phyloP scores from a whole-genome alignment of 768 basidiomycete species.

The Pleurotus sapidus region DNA sequence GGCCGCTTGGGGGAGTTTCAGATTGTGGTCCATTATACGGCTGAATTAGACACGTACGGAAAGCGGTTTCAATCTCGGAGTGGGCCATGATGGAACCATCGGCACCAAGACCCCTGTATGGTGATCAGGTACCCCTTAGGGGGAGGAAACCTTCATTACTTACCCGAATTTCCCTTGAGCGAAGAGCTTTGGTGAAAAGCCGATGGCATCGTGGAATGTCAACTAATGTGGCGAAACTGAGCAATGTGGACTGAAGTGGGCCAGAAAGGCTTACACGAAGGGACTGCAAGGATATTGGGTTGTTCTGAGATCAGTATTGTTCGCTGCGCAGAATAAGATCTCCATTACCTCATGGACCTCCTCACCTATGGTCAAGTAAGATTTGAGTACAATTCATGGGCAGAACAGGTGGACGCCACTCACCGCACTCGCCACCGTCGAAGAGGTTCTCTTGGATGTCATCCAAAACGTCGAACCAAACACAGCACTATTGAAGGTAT shows the following conservation, averaged over 20 bases:
- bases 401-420: background rate
- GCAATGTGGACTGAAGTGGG: background rate
- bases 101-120: constrained; percentile 18
- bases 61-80: constrained; percentile 18
- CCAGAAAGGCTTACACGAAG: constrained; percentile 12
- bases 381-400: background rate
- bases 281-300: constrained; percentile 9
- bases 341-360: constrained; percentile 23
- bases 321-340: background rate
- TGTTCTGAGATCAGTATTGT: background rate
- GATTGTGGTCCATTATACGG: background rate
- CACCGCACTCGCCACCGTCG: constrained; percentile 28
- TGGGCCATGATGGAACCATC: constrained; percentile 24
- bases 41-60: constrained; percentile 12
- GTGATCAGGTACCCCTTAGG: background rate
- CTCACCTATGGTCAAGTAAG: constrained; percentile 14
- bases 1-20: constrained; percentile 11
- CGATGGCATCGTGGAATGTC: constrained; percentile 30
- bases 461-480: constrained; percentile 31
- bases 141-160: background rate
- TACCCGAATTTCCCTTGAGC: constrained; percentile 20
- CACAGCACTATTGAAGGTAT: constrained; percentile 20
- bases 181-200: constrained; percentile 22
- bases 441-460: constrained; percentile 32
- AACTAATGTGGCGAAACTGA: constrained; percentile 10